Evolutionary conservation across 495 filamentous ascomycete species (phyloP), one percentile per base, ranked within the genome.

Genomic region (Eremomyces bilateralis): DNA sequence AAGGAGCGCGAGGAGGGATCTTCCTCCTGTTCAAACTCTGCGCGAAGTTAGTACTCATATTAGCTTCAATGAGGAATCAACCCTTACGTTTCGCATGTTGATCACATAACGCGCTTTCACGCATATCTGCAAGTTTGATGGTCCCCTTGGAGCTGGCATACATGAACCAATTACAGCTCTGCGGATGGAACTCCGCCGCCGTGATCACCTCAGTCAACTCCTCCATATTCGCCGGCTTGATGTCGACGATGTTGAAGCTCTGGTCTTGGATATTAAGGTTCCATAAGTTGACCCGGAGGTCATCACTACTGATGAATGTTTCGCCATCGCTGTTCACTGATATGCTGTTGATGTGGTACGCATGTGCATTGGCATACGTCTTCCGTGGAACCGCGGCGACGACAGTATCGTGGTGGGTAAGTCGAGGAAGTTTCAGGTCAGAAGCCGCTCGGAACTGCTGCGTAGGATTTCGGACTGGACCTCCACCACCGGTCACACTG

Each of bases 91-190:
- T 97, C 16, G 80, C 72, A 51, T 97, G 88, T 46, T 88, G 70
- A 51, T 97, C 88, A 53, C 88, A 97, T 37, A 97, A 61, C 22
- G 88, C 88, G 40, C 83, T 85, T 61, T 92, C 75, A 39, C 88
- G 66, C 88, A 97, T 97, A 51, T 97, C 88, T 21, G 88, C 88
- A 35, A 97, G 64, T 61, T 97, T 97, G 61, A 97, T 95, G 8
- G 88, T 97, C 35, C 88, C 88, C 57, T 97, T 97, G 33, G 84
- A 94, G 52, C 85, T 94, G 38, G 88, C 88, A 53, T 97, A 97
- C 90, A 97, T 97, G 59, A 97, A 97, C 82, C 80, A 92, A 56
- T 97, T 97, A 62, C 88, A 97, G 62, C 85, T 92, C 46, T 72
- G 64, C 19, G 88, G 88, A 53, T 97, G 88, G 53, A 97, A 97